phyloP scores from a whole-genome alignment of 805 yeast genomes.

The Yamadazyma paraphyllophila region DNA sequence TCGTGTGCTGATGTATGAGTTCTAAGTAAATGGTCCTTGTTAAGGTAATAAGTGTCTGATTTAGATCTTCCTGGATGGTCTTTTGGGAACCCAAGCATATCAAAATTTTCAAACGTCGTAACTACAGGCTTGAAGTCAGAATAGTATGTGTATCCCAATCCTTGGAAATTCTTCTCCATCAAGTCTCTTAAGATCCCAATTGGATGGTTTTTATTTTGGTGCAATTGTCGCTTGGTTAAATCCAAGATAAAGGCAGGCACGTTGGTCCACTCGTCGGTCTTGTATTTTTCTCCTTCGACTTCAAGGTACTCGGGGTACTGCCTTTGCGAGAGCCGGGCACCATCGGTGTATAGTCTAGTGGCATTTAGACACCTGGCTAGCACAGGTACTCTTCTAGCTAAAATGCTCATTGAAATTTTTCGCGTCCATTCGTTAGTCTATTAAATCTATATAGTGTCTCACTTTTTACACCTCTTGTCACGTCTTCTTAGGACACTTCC shows the following conservation, averaged over 20 bases:
- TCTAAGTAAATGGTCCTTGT: conserved; percentile 67
- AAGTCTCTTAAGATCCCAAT: conserved; percentile 78
- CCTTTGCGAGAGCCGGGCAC: background rate
- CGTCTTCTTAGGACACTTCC: too few species aligned
- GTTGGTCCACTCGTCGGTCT: conserved; percentile 80
- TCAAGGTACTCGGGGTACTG: conserved; percentile 23
- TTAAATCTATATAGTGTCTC: too few species aligned
- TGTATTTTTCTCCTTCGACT: conserved; percentile 51
- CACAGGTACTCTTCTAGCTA: background rate
- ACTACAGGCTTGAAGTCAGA: conserved; percentile 84
- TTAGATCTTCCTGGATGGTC: conserved; percentile 93
- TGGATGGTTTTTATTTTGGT: conserved; percentile 76
- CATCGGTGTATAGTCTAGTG: background rate
- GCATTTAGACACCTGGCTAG: background rate
- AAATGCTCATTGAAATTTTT: background rate
- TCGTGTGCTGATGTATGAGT: conserved; percentile 99
- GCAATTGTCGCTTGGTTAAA: conserved; percentile 70
- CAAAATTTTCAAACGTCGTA: conserved; percentile 80
- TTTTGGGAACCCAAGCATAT: conserved; percentile 82
- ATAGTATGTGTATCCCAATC: conserved; percentile 72
- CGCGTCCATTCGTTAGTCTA: background rate
- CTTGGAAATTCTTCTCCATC: conserved; percentile 65
- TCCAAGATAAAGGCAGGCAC: conserved; percentile 71
- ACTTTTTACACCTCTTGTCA: background rate
- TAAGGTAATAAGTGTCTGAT: conserved; percentile 90